A percentile compares a stretch with the other conserved stretches of the same genome.
Conservation (phyloP, 345 rosid species). For the Pelargonium nanum region DNA sequence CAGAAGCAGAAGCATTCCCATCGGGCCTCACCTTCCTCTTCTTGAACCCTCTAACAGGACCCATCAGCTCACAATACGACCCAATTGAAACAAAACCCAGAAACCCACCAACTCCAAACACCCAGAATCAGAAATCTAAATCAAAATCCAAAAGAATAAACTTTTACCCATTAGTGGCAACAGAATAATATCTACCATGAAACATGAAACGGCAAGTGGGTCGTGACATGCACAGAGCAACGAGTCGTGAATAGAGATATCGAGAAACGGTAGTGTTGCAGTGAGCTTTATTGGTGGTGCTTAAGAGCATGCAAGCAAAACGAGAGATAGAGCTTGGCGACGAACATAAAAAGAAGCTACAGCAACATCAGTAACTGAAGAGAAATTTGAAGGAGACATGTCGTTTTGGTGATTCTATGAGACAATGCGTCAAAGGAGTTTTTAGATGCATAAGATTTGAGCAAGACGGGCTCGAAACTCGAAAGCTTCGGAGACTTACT, state of each 20-base stretch:
- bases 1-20: conserved; percentile 27
- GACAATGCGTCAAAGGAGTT: neutral
- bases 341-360: neutral
- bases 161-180: conserved; percentile 22
- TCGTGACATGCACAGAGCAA: conserved; percentile 4
- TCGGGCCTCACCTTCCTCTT: conserved; percentile 31
- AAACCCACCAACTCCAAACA: conserved; percentile 14
- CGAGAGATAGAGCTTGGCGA: neutral
- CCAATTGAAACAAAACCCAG: conserved; percentile 22
- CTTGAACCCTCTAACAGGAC: conserved; percentile 33
- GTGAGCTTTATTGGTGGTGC: neutral
- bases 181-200: conserved; percentile 12
- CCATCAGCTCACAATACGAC: conserved; percentile 26
- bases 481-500: too few relatives aligned
- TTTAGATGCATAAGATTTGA: too few relatives aligned
- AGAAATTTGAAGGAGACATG: neutral
- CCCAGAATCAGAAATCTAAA: conserved; percentile 8
- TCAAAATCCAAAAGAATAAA: conserved; percentile 6
- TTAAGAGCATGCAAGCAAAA: neutral
- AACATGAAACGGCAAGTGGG: conserved; percentile 12
- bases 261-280: neutral
- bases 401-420: neutral
- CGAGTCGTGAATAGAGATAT: neutral
- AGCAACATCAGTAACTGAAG: neutral
- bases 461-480: too few relatives aligned